These are phyloP conservation scores for Axilococcus clingmanii DNA, from an alignment of 139 green algal genomes.

Conservation along the genomic window DNA sequence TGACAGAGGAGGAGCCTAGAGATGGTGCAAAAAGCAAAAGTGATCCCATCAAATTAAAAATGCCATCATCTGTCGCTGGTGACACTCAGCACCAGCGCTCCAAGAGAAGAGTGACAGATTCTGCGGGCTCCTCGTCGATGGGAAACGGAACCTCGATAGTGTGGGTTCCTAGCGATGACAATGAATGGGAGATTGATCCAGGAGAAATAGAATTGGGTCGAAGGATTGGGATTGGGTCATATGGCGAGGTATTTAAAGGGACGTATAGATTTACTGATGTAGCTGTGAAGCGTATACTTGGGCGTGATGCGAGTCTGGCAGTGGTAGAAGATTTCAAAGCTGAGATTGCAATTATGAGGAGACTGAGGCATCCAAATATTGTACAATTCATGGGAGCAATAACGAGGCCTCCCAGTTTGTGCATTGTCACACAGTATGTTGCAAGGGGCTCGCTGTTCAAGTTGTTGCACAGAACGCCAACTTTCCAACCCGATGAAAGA, in stretches of 20 bases:
- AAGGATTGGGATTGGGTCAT: constrained; percentile 76
- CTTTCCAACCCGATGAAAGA: constrained; percentile 31
- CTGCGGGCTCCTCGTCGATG: too few relatives aligned
- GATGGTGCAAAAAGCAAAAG: too few relatives aligned
- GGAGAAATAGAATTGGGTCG: constrained; percentile 48
- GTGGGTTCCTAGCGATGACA: not conserved
- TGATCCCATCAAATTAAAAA: too few relatives aligned
- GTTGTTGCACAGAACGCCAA: constrained; percentile 37
- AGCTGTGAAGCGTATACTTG: constrained; percentile 81
- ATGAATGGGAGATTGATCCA: constrained; percentile 58
- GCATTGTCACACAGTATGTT: constrained; percentile 70
- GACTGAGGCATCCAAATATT: constrained; percentile 57
- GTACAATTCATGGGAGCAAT: constrained; percentile 60
- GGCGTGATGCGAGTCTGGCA: constrained; percentile 49
- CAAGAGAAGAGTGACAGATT: too few relatives aligned
- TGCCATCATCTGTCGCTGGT: too few relatives aligned
- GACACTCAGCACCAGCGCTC: too few relatives aligned
- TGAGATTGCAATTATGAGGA: constrained; percentile 57
- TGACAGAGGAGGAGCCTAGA: too few relatives aligned
- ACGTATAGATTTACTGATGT: constrained; percentile 82
- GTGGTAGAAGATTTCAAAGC: constrained; percentile 30
- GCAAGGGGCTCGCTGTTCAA: constrained; percentile 51
- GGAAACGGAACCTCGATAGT: too few relatives aligned
- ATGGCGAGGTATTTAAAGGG: constrained; percentile 58
- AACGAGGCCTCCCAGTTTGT: constrained; percentile 46